Percentiles rank a stretch among this genome's conserved stretches.
phyloP scores from a whole-genome alignment of 176 grass and related monocot genomes.

The Oryza meyeriana region DNA sequence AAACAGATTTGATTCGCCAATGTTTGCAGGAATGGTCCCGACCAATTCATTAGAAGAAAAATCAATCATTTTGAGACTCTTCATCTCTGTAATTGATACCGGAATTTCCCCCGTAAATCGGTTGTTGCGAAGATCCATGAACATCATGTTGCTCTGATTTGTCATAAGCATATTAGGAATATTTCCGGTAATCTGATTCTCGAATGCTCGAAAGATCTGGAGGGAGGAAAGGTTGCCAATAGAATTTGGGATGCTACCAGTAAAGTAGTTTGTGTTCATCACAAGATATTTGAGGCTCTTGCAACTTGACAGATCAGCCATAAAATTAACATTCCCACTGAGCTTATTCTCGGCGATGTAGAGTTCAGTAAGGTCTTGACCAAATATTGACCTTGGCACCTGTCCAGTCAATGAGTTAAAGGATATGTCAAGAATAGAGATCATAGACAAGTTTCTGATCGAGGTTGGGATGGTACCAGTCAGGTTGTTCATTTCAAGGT shows the following conservation, averaged over 20 bases:
- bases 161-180: background rate
- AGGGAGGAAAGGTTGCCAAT: slow-evolving; percentile 27
- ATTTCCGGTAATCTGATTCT: slow-evolving; percentile 25
- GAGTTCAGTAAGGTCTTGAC: slow-evolving; percentile 26
- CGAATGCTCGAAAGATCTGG: slow-evolving; percentile 21
- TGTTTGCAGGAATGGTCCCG: slow-evolving; percentile 19
- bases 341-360: slow-evolving; percentile 6
- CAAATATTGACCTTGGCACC: slow-evolving; percentile 14
- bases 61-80: background rate
- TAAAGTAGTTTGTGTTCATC: slow-evolving; percentile 23
- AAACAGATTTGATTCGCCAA: slow-evolving; percentile 12
- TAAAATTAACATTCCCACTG: slow-evolving; percentile 6
- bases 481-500: slow-evolving; percentile 33
- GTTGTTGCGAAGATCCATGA: slow-evolving; percentile 29
- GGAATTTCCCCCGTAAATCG: slow-evolving; percentile 26
- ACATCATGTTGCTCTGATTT: background rate
- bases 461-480: slow-evolving; percentile 24
- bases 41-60: slow-evolving; percentile 25
- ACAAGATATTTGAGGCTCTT: slow-evolving; percentile 30
- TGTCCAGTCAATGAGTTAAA: background rate
- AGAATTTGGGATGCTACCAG: slow-evolving; percentile 26
- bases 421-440: slow-evolving; percentile 19
- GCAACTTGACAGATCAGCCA: slow-evolving; percentile 23
- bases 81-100: background rate
- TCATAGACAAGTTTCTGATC: slow-evolving; percentile 31